Evolutionary conservation across 805 yeast genomes (phyloP), one percentile per base, ranked within the genome.

Genomic region (Cyberlindnera japonica): DNA sequence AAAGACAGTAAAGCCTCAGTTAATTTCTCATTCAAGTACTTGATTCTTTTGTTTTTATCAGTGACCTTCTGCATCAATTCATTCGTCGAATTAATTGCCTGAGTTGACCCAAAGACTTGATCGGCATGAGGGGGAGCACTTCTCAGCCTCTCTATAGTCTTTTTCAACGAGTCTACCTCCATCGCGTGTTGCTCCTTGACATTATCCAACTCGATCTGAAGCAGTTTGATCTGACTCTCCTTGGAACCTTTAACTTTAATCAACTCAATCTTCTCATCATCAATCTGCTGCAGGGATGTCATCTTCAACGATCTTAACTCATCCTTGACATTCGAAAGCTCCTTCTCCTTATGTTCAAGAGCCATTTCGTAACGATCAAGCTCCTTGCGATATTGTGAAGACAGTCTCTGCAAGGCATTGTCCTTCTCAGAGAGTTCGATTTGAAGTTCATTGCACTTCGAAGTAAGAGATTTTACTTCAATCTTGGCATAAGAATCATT

Each of bases 161-260:
- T 58, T 45, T 65, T 62, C 45, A 61, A 61, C 21, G 55, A 51
- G n/a, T 55, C 57, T 14, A 63, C 43, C 43, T 72, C 70, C 24
- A 55, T 49, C 36, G 65, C 65, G 40, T 64, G 55, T 20, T 62
- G 67, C 7, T 59, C 61, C 42, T 61, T 63, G 30, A 65, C 32
- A 16, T 59, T 59, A 12, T 64, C 66, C 30, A 64, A 55, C 20
- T 75, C 79, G 17, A 59, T 50, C 39, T 62, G 62, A 16, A 68
- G 43, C 17, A 63, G 45, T 24, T 64, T 63, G 25, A 68, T 53
- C 36, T 65, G 61, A 10, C 64, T 60, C 40, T 73, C 76, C 40
- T 65, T 61, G 6, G 57, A 57, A 4, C 63, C 45, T 40, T 67
- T 69, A 1, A 63, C 55, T 47, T 51, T 67, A 43, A 64, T 28